Evolutionary conservation across 1,284 basidiomycete species (phyloP).

Genomic region (Malassezia sp.): DNA sequence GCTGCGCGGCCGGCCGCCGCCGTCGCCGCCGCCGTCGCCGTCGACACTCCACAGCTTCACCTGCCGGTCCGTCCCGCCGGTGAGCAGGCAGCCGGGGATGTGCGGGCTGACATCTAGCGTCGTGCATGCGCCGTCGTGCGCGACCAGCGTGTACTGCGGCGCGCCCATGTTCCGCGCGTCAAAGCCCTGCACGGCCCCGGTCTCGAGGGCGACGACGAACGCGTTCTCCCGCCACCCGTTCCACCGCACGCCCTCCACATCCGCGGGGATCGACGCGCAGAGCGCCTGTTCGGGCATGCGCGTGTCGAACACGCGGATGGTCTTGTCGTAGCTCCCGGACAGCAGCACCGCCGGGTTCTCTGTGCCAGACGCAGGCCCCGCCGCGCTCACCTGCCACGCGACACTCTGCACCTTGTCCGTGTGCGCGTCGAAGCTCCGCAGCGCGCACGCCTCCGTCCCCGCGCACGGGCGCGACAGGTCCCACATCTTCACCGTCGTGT

Average conservation of each 20-base stretch:
- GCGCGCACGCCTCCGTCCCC: slow-evolving; percentile 52
- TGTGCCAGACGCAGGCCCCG: slow-evolving; percentile 14
- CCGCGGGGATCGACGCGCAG: slow-evolving; percentile 66
- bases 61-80: slow-evolving; percentile 78
- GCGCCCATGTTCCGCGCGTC: slow-evolving; percentile 71
- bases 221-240: slow-evolving; percentile 79
- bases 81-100: slow-evolving; percentile 78
- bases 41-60: slow-evolving; percentile 78
- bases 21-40: slow-evolving; percentile 52
- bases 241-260: slow-evolving; percentile 89
- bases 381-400: slow-evolving; percentile 64
- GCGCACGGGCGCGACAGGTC: slow-evolving; percentile 63
- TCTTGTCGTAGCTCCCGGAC: slow-evolving; percentile 86
- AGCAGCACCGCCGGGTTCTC: slow-evolving; percentile 68
- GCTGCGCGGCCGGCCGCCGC: slow-evolving; percentile 33
- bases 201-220: slow-evolving; percentile 63
- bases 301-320: slow-evolving; percentile 82
- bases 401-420: slow-evolving; percentile 95
- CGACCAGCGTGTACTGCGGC: slow-evolving; percentile 72
- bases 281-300: slow-evolving; percentile 67
- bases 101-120: slow-evolving; percentile 82
- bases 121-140: slow-evolving; percentile 88
- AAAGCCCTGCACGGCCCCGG: slow-evolving; percentile 57
- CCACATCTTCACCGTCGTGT: slow-evolving; percentile 94
- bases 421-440: slow-evolving; percentile 72